Base-by-base conservation (phyloP, 75 land plant species). In the Selaginella tamariscina region DNA sequence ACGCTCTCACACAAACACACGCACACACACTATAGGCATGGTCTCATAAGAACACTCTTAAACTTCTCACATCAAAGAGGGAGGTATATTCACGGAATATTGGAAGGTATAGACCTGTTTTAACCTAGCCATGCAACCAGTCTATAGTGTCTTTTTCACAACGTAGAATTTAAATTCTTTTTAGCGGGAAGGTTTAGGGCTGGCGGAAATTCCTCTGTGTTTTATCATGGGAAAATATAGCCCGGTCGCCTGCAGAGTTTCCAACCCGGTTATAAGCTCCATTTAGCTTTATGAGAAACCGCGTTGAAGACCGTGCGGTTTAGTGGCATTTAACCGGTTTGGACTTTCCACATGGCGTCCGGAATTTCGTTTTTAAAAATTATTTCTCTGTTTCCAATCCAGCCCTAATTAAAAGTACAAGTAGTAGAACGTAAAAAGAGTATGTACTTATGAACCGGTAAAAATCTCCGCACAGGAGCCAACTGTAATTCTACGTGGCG, bases 401-500 rank as follows among this genome's bases (percentile, higher is more conserved):
- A 5, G 5, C 5, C 49, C 49, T 39, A 15, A 15, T 5, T 39
- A 5, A 39, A 39, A 39, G 49, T 39, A 39, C 49, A 5, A 39
- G 15, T 15, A 15, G 49, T 39, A 39, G 15, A 39, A 39, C 15
- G 49, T 39, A 5, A 5, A 5, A 15, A 15, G 49, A 5, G 49
- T 15, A 5, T 39, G 15, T 39, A 39, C 11, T 39, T 5, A 15
- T 15, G 15, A 39, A 39, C 11, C 49, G 49, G 5, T 39, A 39
- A 39, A 39, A 39, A 39, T 39, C 49, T 5, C 5, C 49, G 49
- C 49, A 39, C 49, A 39, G 11, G 49, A 15, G 49, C 49, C 49
- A 39, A 15, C 49, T 39, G 49, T 39, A 39, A 39, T 39, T 39
- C 49, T 39, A 39, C 49, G 49, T 39, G 49, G 49, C 49, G 49